Evolutionary conservation across 176 grass and related monocot species (phyloP).

Genomic region (Oryza glumipatula): DNA sequence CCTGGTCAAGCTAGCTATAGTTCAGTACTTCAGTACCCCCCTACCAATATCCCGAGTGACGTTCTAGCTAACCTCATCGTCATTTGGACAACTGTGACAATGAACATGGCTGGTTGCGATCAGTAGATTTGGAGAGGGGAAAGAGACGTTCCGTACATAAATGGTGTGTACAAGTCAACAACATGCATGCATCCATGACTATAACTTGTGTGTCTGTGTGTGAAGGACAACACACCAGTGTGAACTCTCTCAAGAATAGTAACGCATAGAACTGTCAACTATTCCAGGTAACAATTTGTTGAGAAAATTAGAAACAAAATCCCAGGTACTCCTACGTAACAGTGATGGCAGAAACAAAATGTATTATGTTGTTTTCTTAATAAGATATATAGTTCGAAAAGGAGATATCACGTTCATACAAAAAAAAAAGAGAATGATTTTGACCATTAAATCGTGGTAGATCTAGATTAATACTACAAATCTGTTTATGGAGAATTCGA

Average conservation of each 20-base stretch:
- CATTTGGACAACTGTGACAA: not conserved
- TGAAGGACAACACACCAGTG: not conserved
- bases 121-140: not conserved
- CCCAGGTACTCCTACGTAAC: not conserved
- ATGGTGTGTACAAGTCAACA: not conserved
- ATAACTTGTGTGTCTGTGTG: not conserved
- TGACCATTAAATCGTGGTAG: too few relatives aligned
- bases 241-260: not conserved
- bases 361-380: too few relatives aligned
- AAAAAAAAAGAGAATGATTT: too few relatives aligned
- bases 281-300: not conserved
- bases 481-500: too few relatives aligned
- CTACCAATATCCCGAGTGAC: conserved; percentile 18
- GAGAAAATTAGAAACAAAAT: not conserved
- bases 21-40: not conserved
- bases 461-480: too few relatives aligned
- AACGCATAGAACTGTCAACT: not conserved
- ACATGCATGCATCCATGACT: not conserved
- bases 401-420: too few relatives aligned
- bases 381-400: too few relatives aligned
- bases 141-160: not conserved
- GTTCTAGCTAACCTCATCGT: conserved; percentile 36
- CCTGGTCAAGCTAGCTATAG: conserved; percentile 24
- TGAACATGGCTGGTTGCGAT: not conserved
- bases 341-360: not conserved